Evolutionary conservation across 2,329 filamentous ascomycete genomes (phyloP).

Genomic region (Alternaria sp.): DNA sequence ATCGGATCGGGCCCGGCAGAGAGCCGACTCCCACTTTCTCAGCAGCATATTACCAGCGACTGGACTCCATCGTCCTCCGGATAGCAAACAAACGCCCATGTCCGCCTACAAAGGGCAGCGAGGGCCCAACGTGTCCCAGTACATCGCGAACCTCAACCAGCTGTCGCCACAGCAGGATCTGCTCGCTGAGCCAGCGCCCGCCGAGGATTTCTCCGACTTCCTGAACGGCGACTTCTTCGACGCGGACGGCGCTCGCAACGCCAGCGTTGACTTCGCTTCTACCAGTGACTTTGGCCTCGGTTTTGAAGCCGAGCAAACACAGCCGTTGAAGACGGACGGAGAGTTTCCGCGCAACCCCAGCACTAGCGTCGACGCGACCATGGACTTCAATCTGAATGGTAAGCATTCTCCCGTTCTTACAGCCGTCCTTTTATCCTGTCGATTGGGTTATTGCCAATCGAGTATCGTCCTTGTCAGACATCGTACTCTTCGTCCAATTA

Average conservation of each 20-base stretch:
- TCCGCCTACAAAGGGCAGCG: conserved; percentile 77
- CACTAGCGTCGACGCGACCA: conserved; percentile 29
- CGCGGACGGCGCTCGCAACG: conserved; percentile 62
- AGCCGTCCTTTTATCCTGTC: conserved; percentile 8
- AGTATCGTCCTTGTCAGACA: conserved; percentile 17
- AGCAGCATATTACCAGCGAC: conserved; percentile 19
- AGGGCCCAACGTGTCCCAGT: conserved; percentile 86
- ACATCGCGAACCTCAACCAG: conserved; percentile 83
- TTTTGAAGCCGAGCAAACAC: conserved; percentile 29
- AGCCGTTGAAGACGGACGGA: conserved; percentile 18
- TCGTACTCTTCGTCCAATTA: conserved; percentile 31
- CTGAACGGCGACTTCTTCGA: conserved; percentile 66
- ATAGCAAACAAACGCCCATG: conserved; percentile 56
- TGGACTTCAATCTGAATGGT: conserved; percentile 47
- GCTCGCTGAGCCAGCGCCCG: conserved; percentile 48
- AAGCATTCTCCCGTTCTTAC: conserved; percentile 24
- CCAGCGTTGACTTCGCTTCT: conserved; percentile 32
- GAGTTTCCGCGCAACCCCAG: conserved; percentile 19
- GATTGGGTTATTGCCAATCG: conserved; percentile 12
- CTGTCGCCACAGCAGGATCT: conserved; percentile 55
- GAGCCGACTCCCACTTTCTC: conserved; percentile 4
- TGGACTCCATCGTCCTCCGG: conserved; percentile 14
- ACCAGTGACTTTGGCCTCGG: conserved; percentile 39
- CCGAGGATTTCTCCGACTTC: conserved; percentile 60
- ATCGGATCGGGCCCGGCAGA: conserved; percentile 13